phyloP scores from a whole-genome alignment of 108 stramenopile species.

The Cyclostephanos tholiformis region DNA sequence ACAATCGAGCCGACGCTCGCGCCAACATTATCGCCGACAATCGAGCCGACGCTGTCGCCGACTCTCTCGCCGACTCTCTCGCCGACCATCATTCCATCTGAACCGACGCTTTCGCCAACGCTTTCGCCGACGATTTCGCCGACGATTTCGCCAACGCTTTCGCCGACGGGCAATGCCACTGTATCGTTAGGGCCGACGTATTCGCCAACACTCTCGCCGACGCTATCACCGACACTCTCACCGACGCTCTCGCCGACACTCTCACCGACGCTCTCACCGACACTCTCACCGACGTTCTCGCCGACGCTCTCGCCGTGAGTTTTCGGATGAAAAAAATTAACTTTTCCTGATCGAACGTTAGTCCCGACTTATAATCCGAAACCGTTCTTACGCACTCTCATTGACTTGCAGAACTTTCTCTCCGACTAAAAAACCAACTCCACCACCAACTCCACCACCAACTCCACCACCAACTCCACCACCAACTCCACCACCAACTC shows the following conservation, averaged over 20 bases:
- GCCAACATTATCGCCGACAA: not conserved
- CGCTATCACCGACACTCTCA: conserved; percentile 13
- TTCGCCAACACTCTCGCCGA: conserved; percentile 15
- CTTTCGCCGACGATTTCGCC: conserved; percentile 8
- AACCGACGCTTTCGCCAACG: conserved; percentile 24
- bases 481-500: no score
- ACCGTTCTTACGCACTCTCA: not conserved
- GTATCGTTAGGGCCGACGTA: no score
- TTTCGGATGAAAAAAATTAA: no score
- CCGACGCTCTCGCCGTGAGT: not conserved
- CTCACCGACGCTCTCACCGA: conserved; percentile 16
- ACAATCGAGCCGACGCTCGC: not conserved
- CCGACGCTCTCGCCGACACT: conserved; percentile 24
- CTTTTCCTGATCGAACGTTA: not conserved
- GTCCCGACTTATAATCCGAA: not conserved
- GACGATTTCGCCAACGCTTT: conserved; percentile 10
- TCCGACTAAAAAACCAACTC: not conserved
- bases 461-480: no score
- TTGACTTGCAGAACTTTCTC: not conserved
- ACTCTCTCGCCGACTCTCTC: not conserved
- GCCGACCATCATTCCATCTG: not conserved
- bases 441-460: no score
- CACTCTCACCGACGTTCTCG: conserved; percentile 2
- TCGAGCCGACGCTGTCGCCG: not conserved
- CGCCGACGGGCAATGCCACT: no score